Base-by-base conservation (phyloP, 345 rosid genomes). In the Lepidium africanum region DNA sequence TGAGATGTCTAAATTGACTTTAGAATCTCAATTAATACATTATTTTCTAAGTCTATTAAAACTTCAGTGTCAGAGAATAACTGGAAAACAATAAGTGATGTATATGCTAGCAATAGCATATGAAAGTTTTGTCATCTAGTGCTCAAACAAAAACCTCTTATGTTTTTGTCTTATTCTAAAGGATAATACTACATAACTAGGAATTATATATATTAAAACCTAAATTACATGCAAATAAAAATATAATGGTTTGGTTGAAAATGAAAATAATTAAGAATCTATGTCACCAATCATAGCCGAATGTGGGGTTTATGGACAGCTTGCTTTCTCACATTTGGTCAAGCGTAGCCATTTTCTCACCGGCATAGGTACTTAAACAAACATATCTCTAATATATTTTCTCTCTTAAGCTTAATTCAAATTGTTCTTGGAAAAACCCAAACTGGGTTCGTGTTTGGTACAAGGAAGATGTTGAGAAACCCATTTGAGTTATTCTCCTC, bases 281-380 rank as follows among this genome's bases (percentile, higher is more conserved):
- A 61, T 30, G 53, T 32, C 38, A 48, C 36, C 46, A 49, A 63
- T 63, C 46, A 63, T 48, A 23, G 36, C 49, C 67, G 46, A 65
- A 72, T 69, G 78, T 59, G 82, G 80, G 78, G 59, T 67, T 54
- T 62, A 65, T 35, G 46, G 73, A 69, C 78, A 57, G 60, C 41
- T 73, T 77, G 65, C 79, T 69, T 62, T 76, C 50, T 77, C 66
- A 51, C 61, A 14, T 10, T 66, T 53, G 61, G 82, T 79, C 85
- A 65, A 78, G 17, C 79, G 59, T 71, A 63, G 33, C 76, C 83
- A 69, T 73, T 80, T 67, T 71, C 52, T 50, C 59, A 65, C 48
- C 59, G 37, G 47, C 70, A 51, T 27, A 51, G 50, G 19, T 48
- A 43, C 11, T 14, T 16, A 33, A 54, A 53, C 27, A 66, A 71